Percentiles rank a stretch among this genome's conserved stretches.
Evolutionary conservation across 805 yeast species (phyloP).

Genomic region (Saturnispora zaruensis): DNA sequence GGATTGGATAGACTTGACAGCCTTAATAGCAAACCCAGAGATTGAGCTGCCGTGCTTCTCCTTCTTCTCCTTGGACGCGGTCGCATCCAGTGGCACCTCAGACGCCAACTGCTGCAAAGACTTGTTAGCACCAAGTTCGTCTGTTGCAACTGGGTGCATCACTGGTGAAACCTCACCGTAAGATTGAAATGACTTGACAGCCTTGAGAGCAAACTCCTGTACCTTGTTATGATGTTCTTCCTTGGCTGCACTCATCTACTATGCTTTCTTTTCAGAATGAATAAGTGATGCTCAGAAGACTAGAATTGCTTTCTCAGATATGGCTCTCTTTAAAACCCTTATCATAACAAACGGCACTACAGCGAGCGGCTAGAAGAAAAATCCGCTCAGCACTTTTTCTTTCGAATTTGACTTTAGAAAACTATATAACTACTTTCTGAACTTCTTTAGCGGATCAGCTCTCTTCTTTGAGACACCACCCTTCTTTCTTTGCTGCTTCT

Average conservation of each 20-base stretch:
- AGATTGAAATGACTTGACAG: slow-evolving; percentile 7
- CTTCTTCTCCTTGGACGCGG: background rate
- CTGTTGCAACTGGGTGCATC: slow-evolving; percentile 6
- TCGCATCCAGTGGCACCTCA: slow-evolving; percentile 5
- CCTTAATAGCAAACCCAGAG: background rate
- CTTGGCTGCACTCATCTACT: background rate
- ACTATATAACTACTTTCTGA: slow-evolving; percentile 19
- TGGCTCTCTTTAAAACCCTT: background rate
- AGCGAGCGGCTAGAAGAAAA: background rate
- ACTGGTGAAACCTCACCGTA: slow-evolving; percentile 8
- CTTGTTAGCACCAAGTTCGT: slow-evolving; percentile 6
- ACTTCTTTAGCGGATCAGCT: slow-evolving; percentile 45
- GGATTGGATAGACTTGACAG: background rate
- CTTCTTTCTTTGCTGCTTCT: slow-evolving; percentile 26
- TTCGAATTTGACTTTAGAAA: background rate
- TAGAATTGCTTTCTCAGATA: background rate
- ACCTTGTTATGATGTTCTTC: background rate
- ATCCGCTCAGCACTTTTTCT: background rate
- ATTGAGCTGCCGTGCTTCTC: background rate
- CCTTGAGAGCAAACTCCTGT: slow-evolving; percentile 1
- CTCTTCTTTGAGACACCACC: slow-evolving; percentile 30
- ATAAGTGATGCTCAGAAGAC: background rate
- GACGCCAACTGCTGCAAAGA: slow-evolving; percentile 7
- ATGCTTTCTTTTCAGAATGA: background rate
- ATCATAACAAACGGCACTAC: background rate